Evolutionary conservation across 208 protist species (phyloP).

Genomic region (Trypanosoma platydactyli): DNA sequence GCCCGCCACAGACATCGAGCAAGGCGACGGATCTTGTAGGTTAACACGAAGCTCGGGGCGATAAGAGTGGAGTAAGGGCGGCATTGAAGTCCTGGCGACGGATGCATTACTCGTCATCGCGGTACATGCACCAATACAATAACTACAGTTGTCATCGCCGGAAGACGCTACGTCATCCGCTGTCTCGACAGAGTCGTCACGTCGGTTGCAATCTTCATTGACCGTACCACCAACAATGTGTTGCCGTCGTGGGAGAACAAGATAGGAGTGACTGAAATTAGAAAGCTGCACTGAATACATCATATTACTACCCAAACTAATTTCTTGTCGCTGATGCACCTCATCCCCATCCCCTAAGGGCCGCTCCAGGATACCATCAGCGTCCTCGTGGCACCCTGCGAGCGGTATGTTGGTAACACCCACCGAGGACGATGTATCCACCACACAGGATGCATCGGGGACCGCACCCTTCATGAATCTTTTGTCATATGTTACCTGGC

Average conservation of each 20-base stretch:
- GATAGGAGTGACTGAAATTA: slow-evolving; percentile 45
- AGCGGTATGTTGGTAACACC: slow-evolving; percentile 11
- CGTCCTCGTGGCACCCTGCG: neutral
- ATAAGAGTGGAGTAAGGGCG: neutral
- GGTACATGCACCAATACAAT: neutral
- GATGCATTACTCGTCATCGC: neutral
- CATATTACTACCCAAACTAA: neutral
- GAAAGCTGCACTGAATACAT: slow-evolving; percentile 45
- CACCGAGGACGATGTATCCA: neutral
- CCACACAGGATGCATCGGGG: neutral
- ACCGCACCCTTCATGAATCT: neutral
- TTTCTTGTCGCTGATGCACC: neutral
- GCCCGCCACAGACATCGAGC: neutral
- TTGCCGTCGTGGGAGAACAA: slow-evolving; percentile 35
- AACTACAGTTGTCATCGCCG: neutral
- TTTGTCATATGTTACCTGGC: slow-evolving; percentile 19
- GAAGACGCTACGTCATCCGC: neutral
- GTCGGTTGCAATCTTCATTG: neutral
- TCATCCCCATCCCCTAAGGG: neutral
- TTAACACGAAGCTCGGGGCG: neutral
- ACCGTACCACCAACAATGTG: neutral
- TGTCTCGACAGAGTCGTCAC: neutral
- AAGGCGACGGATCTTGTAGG: neutral
- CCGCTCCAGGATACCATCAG: neutral
- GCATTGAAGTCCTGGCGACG: neutral